Evolutionary conservation across 306 rosid species (phyloP).

Genomic region (Vigna mungo): DNA sequence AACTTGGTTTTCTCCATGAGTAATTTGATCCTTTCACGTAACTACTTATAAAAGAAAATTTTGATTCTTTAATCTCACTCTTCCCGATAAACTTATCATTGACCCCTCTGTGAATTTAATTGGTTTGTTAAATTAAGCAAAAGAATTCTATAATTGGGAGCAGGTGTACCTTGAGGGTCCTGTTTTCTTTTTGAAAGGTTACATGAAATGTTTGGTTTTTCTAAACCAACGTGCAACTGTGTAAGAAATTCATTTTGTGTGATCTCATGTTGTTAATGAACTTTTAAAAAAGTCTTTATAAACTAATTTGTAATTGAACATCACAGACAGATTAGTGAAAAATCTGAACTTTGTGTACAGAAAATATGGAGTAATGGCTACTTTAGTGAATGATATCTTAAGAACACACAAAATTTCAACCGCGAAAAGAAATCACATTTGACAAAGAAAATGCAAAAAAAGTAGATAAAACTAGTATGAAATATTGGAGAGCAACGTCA

Average conservation of each 20-base stretch:
- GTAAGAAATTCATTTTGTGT: neutral
- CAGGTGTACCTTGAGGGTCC: slow-evolving; percentile 40
- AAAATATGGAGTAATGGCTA: too few relatives aligned
- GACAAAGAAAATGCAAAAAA: neutral
- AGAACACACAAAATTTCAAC: too few relatives aligned
- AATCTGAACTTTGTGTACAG: neutral
- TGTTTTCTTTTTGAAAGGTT: slow-evolving; percentile 23
- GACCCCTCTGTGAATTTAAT: slow-evolving; percentile 17
- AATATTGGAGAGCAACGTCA: neutral
- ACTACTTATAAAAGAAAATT: slow-evolving; percentile 31
- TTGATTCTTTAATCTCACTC: neutral
- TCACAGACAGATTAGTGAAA: neutral
- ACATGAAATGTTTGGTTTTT: slow-evolving; percentile 10
- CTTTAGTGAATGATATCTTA: neutral
- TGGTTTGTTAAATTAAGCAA: slow-evolving; percentile 24
- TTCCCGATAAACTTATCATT: neutral
- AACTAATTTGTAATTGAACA: neutral
- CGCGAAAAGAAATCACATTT: too few relatives aligned
- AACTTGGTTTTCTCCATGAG: slow-evolving; percentile 47
- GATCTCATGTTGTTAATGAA: too few relatives aligned
- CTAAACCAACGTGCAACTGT: neutral
- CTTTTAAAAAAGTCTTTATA: neutral
- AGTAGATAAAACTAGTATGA: neutral
- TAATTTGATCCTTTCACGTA: slow-evolving; percentile 38
- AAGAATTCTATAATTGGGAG: slow-evolving; percentile 43